Evolutionary conservation across 495 filamentous ascomycete species (phyloP).

Genomic region (Penicillium cinerascens): DNA sequence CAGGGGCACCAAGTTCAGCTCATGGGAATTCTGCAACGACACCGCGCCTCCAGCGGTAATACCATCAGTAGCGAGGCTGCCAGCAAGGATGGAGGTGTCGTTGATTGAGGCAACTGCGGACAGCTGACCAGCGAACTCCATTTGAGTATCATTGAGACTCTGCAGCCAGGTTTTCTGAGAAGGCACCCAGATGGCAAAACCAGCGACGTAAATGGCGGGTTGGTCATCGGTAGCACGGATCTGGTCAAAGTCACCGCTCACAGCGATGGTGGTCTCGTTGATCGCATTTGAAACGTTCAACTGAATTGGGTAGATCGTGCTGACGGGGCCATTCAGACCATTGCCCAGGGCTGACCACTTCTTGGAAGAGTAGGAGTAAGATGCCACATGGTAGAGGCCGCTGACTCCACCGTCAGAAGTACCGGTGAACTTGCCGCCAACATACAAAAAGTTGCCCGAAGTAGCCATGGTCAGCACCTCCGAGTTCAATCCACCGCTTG

Average conservation of each 20-base stretch:
- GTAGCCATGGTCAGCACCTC: conserved; percentile 66
- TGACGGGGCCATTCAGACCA: conserved; percentile 80
- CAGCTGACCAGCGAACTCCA: conserved; percentile 66
- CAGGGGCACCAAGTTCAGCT: conserved; percentile 50
- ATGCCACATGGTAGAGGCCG: conserved; percentile 69
- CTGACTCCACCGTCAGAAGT: conserved; percentile 57
- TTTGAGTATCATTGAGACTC: conserved; percentile 65
- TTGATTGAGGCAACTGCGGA: conserved; percentile 63
- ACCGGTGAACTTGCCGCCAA: conserved; percentile 82
- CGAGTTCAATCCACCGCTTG: conserved; percentile 77
- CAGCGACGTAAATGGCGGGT: conserved; percentile 55
- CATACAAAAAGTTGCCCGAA: conserved; percentile 64
- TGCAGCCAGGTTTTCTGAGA: conserved; percentile 84
- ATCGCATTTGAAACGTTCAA: conserved; percentile 71
- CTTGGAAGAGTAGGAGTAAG: conserved; percentile 65
- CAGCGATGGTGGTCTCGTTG: conserved; percentile 68
- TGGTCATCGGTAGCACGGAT: conserved; percentile 64
- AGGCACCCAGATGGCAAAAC: conserved; percentile 94
- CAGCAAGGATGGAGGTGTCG: conserved; percentile 66
- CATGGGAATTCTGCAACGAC: conserved; percentile 50
- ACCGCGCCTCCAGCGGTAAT: conserved; percentile 67
- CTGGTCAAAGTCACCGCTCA: conserved; percentile 77
- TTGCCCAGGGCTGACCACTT: conserved; percentile 77
- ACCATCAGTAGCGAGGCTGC: conserved; percentile 68
- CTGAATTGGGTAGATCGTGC: conserved; percentile 66